phyloP scores from a whole-genome alignment of 805 yeast genomes.

The Starmerella stigmatis region DNA sequence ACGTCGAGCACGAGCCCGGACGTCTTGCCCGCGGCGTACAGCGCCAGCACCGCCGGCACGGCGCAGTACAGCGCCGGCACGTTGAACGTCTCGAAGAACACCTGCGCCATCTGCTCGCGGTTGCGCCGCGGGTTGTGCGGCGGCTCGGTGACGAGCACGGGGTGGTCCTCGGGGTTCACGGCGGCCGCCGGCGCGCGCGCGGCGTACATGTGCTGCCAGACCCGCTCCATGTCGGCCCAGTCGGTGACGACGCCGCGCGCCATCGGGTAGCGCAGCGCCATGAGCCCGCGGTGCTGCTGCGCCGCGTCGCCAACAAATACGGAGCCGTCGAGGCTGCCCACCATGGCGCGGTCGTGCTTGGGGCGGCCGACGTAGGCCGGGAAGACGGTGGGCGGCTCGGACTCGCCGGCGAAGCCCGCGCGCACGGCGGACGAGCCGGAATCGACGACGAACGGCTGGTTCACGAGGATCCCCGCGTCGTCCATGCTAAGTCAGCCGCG shows the following conservation, averaged over 20 bases:
- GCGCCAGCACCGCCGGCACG: conserved; percentile 67
- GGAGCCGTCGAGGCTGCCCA: conserved; percentile 55
- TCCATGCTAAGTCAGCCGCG: background rate
- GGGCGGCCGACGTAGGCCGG: conserved; percentile 70
- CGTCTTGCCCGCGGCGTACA: conserved; percentile 82
- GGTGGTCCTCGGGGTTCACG: conserved; percentile 67
- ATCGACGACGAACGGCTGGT: conserved; percentile 66
- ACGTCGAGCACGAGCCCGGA: conserved; percentile 82
- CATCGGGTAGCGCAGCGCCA: conserved; percentile 60
- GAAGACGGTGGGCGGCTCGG: conserved; percentile 55
- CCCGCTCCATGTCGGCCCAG: conserved; percentile 77
- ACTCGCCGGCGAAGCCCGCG: conserved; percentile 91
- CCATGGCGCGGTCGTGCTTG: conserved; percentile 74
- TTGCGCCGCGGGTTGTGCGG: conserved; percentile 64
- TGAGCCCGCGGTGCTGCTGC: conserved; percentile 65
- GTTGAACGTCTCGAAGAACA: conserved; percentile 60
- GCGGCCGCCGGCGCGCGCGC: conserved; percentile 31
- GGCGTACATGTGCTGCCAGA: conserved; percentile 63
- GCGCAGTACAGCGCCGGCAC: conserved; percentile 67
- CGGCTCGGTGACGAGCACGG: conserved; percentile 77
- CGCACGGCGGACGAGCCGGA: conserved; percentile 73
- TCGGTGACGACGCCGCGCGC: conserved; percentile 66
- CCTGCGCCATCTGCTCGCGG: conserved; percentile 50
- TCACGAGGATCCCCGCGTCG: conserved; percentile 15
- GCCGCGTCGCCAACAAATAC: conserved; percentile 68